phyloP scores from a whole-genome alignment of 1,284 basidiomycete genomes.

The Entoloma clypeatum region DNA sequence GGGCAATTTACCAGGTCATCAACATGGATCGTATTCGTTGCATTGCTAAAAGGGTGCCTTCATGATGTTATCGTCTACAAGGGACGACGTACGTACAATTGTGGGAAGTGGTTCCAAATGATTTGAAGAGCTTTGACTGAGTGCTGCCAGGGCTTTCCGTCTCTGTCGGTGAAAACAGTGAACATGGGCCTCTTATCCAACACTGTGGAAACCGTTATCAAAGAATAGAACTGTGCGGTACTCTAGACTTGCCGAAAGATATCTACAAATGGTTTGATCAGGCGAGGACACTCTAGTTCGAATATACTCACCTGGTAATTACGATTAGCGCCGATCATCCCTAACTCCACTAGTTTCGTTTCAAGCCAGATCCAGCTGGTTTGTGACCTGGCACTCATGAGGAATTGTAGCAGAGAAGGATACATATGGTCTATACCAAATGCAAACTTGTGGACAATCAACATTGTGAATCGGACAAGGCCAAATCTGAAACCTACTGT shows the following conservation, averaged over 20 bases:
- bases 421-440: slow-evolving; percentile 50
- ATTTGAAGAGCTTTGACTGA: slow-evolving; percentile 82
- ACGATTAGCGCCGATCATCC: slow-evolving; percentile 70
- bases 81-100: slow-evolving; percentile 50
- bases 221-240: not conserved
- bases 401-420: slow-evolving; percentile 5
- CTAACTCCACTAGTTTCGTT: slow-evolving; percentile 84
- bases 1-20: slow-evolving; percentile 71
- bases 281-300: not conserved
- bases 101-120: slow-evolving; percentile 83
- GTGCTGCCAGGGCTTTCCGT: slow-evolving; percentile 75
- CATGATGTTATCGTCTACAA: not conserved
- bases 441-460: slow-evolving; percentile 46
- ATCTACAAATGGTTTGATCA: slow-evolving; percentile 36
- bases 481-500: slow-evolving; percentile 41
- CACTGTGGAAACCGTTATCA: slow-evolving; percentile 39
- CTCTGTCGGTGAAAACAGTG: slow-evolving; percentile 73
- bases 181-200: slow-evolving; percentile 90
- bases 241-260: slow-evolving; percentile 46
- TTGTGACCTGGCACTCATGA: slow-evolving; percentile 53
- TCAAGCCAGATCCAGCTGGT: slow-evolving; percentile 93
- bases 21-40: slow-evolving; percentile 81
- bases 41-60: slow-evolving; percentile 41
- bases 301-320: slow-evolving; percentile 60
- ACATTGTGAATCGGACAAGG: not conserved